phyloP scores from a whole-genome alignment of 495 filamentous ascomycete species.

The Penicillium fimorum region DNA sequence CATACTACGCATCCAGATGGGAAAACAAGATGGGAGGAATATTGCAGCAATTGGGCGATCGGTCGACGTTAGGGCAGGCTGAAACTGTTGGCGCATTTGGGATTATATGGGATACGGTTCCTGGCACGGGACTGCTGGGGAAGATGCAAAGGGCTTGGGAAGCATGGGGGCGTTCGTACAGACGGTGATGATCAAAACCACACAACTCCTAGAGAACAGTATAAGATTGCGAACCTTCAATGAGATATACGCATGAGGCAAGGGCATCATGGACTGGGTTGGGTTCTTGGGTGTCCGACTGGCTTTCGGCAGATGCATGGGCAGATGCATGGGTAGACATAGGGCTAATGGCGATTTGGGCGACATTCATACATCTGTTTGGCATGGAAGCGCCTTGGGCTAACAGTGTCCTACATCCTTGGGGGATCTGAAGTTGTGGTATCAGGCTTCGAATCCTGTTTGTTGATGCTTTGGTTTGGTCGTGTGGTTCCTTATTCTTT shows the following conservation, averaged over 20 bases:
- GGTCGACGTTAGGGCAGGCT: neutral
- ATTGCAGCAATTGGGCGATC: slow-evolving; percentile 1
- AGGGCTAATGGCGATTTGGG: slow-evolving; percentile 5
- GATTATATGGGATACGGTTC: neutral
- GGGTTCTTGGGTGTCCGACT: slow-evolving; percentile 11
- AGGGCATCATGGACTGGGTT: slow-evolving; percentile 9
- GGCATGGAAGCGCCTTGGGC: slow-evolving; percentile 7
- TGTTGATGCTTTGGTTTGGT: neutral
- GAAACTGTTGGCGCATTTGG: slow-evolving; percentile 10
- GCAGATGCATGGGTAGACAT: slow-evolving; percentile 3
- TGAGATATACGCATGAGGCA: slow-evolving; percentile 1
- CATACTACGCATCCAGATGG: slow-evolving; percentile 9
- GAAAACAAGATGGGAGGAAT: neutral
- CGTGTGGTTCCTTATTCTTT: neutral
- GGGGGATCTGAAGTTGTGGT: neutral
- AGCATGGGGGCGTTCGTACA: slow-evolving; percentile 36
- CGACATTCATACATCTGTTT: slow-evolving; percentile 1
- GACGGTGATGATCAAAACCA: slow-evolving; percentile 68
- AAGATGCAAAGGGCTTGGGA: slow-evolving; percentile 23
- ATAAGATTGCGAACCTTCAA: slow-evolving; percentile 29
- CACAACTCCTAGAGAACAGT: slow-evolving; percentile 54
- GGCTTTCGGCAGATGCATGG: slow-evolving; percentile 5
- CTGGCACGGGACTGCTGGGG: slow-evolving; percentile 2
- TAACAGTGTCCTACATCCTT: slow-evolving; percentile 12
- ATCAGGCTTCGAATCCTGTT: neutral